Evolutionary conservation across 2,329 filamentous ascomycete genomes (phyloP).

Genomic region (Chalaropsis thielavioides): DNA sequence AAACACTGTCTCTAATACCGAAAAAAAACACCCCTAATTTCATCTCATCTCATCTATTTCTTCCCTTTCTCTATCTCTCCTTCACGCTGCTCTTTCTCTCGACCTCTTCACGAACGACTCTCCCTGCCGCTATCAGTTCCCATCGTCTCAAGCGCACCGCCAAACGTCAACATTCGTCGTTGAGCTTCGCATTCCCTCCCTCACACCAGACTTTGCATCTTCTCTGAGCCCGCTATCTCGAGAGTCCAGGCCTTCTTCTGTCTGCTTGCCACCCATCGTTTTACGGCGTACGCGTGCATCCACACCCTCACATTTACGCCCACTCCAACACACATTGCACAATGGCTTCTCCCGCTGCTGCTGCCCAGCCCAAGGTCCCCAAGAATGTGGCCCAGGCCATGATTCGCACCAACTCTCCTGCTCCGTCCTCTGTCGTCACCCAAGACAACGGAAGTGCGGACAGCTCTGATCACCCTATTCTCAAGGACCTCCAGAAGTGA

Average conservation of each 20-base stretch:
- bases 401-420: conserved; percentile 42
- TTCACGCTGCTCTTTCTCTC: not conserved
- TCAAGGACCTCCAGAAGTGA: conserved; percentile 85
- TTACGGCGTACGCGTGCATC: not conserved
- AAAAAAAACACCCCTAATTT: conserved; percentile 4
- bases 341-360: conserved; percentile 41
- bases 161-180: not conserved
- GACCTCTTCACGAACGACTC: not conserved
- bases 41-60: not conserved
- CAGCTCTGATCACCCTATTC: conserved; percentile 56
- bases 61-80: not conserved
- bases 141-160: not conserved
- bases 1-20: not conserved
- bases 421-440: conserved; percentile 33
- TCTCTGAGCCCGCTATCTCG: not conserved
- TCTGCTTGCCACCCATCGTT: not conserved
- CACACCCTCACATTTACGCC: not conserved
- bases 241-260: not conserved
- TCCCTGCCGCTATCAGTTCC: not conserved
- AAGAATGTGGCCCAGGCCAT: conserved; percentile 42
- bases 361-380: conserved; percentile 48
- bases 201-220: not conserved
- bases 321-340: conserved; percentile 5
- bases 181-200: not conserved
- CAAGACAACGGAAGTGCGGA: conserved; percentile 44